Conservation (phyloP, 2,329 filamentous ascomycete genomes). For the Colletotrichum trifolii region DNA sequence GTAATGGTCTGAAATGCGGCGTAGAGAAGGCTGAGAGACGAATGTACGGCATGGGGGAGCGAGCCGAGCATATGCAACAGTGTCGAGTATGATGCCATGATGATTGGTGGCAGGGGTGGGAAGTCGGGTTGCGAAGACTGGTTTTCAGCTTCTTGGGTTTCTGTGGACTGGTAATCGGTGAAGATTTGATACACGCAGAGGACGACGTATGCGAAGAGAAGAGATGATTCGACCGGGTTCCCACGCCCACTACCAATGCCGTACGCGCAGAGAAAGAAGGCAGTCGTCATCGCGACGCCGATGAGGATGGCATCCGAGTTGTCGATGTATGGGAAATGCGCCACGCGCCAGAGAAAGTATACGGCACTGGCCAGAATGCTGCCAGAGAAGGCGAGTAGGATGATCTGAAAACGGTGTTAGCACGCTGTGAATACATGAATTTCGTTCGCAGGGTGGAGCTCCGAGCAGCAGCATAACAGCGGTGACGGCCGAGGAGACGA, state of each 20-base stretch:
- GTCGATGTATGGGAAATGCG: conserved; percentile 91
- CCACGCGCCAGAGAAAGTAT: conserved; percentile 96
- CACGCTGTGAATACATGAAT: conserved; percentile 9
- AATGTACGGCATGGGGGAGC: conserved; percentile 85
- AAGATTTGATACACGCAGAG: conserved; percentile 99
- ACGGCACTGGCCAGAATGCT: conserved; percentile 93
- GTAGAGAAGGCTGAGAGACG: conserved; percentile 85
- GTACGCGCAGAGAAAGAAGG: conserved; percentile 91
- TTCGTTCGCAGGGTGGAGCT: neutral
- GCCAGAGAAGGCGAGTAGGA: conserved; percentile 86
- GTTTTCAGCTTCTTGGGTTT: conserved; percentile 65
- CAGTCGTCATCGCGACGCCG: conserved; percentile 90
- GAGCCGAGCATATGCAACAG: conserved; percentile 85
- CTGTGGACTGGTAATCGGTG: conserved; percentile 92
- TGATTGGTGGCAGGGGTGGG: conserved; percentile 94
- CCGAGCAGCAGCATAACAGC: neutral
- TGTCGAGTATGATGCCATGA: conserved; percentile 98
- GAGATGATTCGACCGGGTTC: conserved; percentile 68
- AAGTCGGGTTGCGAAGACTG: conserved; percentile 80
- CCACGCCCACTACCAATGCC: conserved; percentile 94
- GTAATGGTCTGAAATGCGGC: conserved; percentile 96
- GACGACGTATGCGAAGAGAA: conserved; percentile 81
- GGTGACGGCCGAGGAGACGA: neutral
- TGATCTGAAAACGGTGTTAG: conserved; percentile 72
- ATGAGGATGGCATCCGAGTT: conserved; percentile 94